Evolutionary conservation across 805 yeast species (phyloP), one percentile per base, ranked within the genome.

Genomic region (Wickerhamiella azymoides): DNA sequence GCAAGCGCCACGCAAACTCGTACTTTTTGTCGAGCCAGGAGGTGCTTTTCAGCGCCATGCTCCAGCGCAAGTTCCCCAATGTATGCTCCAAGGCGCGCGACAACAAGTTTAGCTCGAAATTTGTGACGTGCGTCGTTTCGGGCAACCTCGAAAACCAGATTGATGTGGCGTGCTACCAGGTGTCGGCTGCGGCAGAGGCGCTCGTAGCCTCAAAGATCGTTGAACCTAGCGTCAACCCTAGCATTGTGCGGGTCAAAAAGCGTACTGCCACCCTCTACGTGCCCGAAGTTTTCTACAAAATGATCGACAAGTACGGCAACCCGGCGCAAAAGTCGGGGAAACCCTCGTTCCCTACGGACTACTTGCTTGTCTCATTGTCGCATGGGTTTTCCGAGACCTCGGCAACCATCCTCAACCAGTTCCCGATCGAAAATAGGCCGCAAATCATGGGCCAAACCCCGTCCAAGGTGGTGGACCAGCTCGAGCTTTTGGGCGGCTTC

Each of bases 311-410:
- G 64, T 92, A 92, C 63, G 84, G 84, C 3, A 66, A 85, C 26
- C 77, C 84, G 32, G 93, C 92, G n/a, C 85, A 85, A 56, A 75
- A 77, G 36, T 81, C 84, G 58, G 94, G 95, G 1, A 80, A 80
- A 56, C 95, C 96, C 1, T 82, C 92, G 19, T 84, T 86, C 60
- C 96, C 96, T 1, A 86, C 82, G n/a, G 96, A 86, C 50, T 86
- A 83, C 59, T 62, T 86, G 49, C 64, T 92, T 45, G 94, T 89
- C 0, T 79, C 96, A 2, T 65, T 89, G 50, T 80, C 93, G 5
- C 97, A 92, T 61, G 96, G 97, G 2, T 89, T 92, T 72, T 94
- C 95, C 1, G 74, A 77, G 50, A 66, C 68, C 0, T 57, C 78
- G 0, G 18, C 21, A 14, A 25, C 44, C 14, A 24, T n/a, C 6